Evolutionary conservation across 2,329 filamentous ascomycete genomes (phyloP), one percentile per base, ranked within the genome.

Genomic region (Thyridium curvatum): DNA sequence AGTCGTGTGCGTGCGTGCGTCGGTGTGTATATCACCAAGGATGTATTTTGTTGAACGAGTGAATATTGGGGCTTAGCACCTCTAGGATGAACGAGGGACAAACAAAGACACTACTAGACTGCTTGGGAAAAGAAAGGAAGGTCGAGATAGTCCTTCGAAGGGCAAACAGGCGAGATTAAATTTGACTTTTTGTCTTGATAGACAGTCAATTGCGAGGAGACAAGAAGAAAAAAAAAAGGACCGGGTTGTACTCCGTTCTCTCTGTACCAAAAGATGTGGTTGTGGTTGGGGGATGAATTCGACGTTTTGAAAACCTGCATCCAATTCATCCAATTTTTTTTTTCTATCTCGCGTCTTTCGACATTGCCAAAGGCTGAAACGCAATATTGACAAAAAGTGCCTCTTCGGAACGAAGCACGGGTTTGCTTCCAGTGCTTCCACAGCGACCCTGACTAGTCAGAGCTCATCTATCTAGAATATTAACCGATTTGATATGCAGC

Each of bases 321-420:
- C 35, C 41, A 53, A 51, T 54, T 55, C 52, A 53, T 52, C 53
- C 53, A 26, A 26, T 26, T 26, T 26, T 26, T 26, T 26, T 10
- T 26, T 26, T 26, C 6, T 10, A n/a, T 26, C 21, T 26, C 6
- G 6, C 6, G 14, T 37, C 18, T 53, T 51, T 52, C 49, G 51
- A 41, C 52, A 53, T 46, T 50, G 45, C 46, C 48, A 52, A 51
- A 52, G 50, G 45, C 52, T 54, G 53, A 55, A 55, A 53, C 53
- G 47, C 49, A 42, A 42, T 49, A 48, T 46, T 48, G 43, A 42
- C 45, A 45, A 34, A 18, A 28, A 30, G 32, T 47, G 47, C 43
- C 41, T 50, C 41, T 44, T 43, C 49, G 51, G 52, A 53, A 50
- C 42, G 45, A 46, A 42, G 43, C 42, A 41, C 44, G 46, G 39